Evolutionary conservation across 495 filamentous ascomycete genomes (phyloP).

Genomic region (Monascus purpureus): DNA sequence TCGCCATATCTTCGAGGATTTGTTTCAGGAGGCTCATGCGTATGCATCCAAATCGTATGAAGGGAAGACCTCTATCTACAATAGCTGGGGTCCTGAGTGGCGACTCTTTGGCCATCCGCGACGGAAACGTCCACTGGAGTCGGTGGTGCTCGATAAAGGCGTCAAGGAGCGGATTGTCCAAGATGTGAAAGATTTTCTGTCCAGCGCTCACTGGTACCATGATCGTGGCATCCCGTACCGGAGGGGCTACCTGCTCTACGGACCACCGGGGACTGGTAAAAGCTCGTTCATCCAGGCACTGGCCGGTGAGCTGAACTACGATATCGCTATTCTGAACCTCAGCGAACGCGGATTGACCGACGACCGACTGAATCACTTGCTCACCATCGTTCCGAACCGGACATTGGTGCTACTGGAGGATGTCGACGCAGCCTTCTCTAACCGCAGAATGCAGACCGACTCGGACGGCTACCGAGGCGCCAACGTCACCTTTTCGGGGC

Average conservation of each 20-base stretch:
- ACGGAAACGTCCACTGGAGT: constrained; percentile 73
- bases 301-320: constrained; percentile 83
- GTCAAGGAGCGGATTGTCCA: constrained; percentile 73
- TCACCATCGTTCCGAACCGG: constrained; percentile 75
- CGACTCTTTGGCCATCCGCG: constrained; percentile 73
- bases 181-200: constrained; percentile 75
- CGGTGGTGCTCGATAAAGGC: constrained; percentile 75
- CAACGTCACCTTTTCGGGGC: constrained; percentile 88
- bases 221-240: constrained; percentile 93
- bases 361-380: constrained; percentile 74
- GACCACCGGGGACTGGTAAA: constrained; percentile 89
- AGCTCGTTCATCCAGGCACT: constrained; percentile 93
- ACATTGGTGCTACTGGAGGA: constrained; percentile 86
- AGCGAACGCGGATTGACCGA: constrained; percentile 89
- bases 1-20: constrained; percentile 68
- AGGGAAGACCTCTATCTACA: constrained; percentile 92
- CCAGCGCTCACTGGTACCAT: constrained; percentile 72
- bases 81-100: constrained; percentile 69
- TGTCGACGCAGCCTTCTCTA: constrained; percentile 84
- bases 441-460: constrained; percentile 56
- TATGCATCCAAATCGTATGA: constrained; percentile 64
- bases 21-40: constrained; percentile 73
- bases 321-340: constrained; percentile 85
- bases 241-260: constrained; percentile 84
- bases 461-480: constrained; percentile 77